A percentile compares a stretch with the other conserved stretches of the same genome.
Evolutionary conservation across 306 rosid genomes (phyloP).

Genomic region (Fagus crenata): DNA sequence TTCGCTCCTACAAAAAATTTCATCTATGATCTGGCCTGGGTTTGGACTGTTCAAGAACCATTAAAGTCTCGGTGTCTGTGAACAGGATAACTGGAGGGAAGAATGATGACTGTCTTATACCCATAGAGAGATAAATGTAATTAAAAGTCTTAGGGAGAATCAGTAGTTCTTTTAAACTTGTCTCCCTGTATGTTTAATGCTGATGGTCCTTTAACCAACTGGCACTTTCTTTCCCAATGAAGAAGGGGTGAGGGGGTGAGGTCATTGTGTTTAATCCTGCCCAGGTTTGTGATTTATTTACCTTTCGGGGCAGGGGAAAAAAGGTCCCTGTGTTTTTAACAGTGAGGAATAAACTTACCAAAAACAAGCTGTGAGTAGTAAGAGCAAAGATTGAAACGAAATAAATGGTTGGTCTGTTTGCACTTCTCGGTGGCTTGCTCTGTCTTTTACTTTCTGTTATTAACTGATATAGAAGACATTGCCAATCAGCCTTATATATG

Average conservation of each 20-base stretch:
- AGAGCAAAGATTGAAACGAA: background rate
- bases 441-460: conserved; percentile 2
- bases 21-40: background rate
- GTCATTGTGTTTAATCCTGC: too few relatives aligned
- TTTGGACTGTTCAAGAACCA: background rate
- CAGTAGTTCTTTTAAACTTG: background rate
- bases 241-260: background rate
- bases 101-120: too few relatives aligned
- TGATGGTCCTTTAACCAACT: background rate
- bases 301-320: background rate
- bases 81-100: background rate
- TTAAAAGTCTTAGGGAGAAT: too few relatives aligned
- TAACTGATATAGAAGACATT: conserved; percentile 6
- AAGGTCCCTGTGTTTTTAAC: background rate
- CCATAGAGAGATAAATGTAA: too few relatives aligned
- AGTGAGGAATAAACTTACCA: background rate
- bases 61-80: background rate
- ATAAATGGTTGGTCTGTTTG: conserved; percentile 12
- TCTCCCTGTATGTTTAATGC: background rate
- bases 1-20: background rate
- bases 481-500: background rate
- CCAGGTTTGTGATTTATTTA: too few relatives aligned
- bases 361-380: background rate
- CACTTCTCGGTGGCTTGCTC: conserved; percentile 22
- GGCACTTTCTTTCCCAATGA: background rate